A percentile compares a stretch with the other conserved stretches of the same genome.
Evolutionary conservation across 2,329 filamentous ascomycete genomes (phyloP).

Genomic region (Thielaviopsis populi): DNA sequence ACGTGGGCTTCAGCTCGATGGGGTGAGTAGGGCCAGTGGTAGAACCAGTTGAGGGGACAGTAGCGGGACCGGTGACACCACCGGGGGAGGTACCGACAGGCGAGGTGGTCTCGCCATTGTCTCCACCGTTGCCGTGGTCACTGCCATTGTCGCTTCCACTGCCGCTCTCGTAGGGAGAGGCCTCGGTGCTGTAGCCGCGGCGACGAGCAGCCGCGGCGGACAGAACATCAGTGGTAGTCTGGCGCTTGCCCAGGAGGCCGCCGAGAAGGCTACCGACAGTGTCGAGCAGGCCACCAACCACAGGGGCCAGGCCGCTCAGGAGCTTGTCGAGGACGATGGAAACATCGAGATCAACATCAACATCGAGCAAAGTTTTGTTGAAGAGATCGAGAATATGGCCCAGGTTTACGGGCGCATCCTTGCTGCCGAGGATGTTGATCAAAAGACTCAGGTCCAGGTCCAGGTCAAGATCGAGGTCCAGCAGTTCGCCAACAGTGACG

Average conservation of each 20-base stretch:
- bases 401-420: conserved; percentile 4
- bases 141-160: neutral
- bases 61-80: neutral
- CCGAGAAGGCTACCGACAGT: conserved; percentile 7
- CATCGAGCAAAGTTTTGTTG: neutral
- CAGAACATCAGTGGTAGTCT: conserved; percentile 3
- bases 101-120: neutral
- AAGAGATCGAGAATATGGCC: conserved; percentile 11
- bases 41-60: neutral
- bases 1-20: conserved; percentile 42
- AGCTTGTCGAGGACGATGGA: conserved; percentile 4
- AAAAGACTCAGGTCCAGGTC: conserved; percentile 7
- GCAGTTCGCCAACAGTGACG: conserved; percentile 7
- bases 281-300: conserved; percentile 7
- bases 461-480: conserved; percentile 10
- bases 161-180: neutral
- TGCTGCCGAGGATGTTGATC: neutral
- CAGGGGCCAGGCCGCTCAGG: conserved; percentile 6
- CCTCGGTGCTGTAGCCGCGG: neutral
- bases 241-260: conserved; percentile 14
- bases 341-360: neutral
- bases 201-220: conserved; percentile 6
- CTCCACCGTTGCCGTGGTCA: neutral
- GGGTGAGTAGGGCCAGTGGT: conserved; percentile 38
- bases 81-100: neutral